Evolutionary conservation across 1,284 basidiomycete species (phyloP), one percentile per base, ranked within the genome.

Genomic region (Farysia itapuensis): DNA sequence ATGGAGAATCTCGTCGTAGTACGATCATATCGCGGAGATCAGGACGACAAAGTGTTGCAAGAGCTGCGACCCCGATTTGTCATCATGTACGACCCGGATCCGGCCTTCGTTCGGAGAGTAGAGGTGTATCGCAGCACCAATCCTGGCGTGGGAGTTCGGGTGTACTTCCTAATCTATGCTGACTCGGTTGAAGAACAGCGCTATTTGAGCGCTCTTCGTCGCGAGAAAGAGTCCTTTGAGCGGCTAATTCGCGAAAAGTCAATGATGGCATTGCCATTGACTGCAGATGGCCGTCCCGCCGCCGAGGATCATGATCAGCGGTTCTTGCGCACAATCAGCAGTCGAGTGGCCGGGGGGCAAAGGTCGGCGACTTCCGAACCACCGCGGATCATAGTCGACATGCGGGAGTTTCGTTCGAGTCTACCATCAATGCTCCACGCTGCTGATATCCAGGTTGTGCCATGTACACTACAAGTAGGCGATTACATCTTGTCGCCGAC

Each of bases 401-500:
- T 96, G 83, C 85, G 94, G 66, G 94, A 99, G 76, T 96, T 98
- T 77, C 83, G 93, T 18, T 96, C 93, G 0, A 86, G 90, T 0
- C 79, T 99, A 16, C 94, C 94, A 0, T 93, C 90, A 0, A 78
- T 97, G 6, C 79, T 98, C 12, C 91, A 98, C 72, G 89, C 88
- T 0, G 84, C 89, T 0, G 84, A 84, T 28, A 80, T 96, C 41
- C 79, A 87, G 18, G 85, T 98, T 28, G 81, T 93, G 9, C 94
- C 94, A 0, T 88, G 88, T 1, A 97, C 93, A 0, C 80, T 98
- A 40, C 90, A 88, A 0, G 89, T 98, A 4, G 94, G 94, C 4
- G 94, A 98, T 78, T 99, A 99, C 72, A 88, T 99, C 51, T 79
- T 98, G 36, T 87, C 90, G 4, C 93, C 93, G 0, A 90, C 94